Conservation (phyloP, 768 basidiomycete genomes). For the Trametes punicea region DNA sequence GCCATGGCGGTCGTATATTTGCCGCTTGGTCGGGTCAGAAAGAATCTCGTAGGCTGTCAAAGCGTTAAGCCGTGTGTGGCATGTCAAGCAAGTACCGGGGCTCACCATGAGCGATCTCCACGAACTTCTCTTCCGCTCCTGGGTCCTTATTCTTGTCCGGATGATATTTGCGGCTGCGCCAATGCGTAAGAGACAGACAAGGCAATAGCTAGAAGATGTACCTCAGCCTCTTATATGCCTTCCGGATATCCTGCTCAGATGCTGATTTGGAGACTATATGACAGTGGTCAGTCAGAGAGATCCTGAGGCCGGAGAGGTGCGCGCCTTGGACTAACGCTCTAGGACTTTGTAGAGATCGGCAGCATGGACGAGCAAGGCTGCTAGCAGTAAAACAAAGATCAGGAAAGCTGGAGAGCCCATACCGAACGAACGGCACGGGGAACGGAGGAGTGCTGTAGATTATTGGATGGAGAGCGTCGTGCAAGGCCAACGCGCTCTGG, state of each 20-base stretch:
- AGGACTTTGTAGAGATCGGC: slow-evolving; percentile 80
- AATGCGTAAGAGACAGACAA: too few species aligned
- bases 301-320: slow-evolving; percentile 22
- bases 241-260: slow-evolving; percentile 84
- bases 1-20: slow-evolving; percentile 92
- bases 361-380: slow-evolving; percentile 41
- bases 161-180: slow-evolving; percentile 45
- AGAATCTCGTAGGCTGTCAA: slow-evolving; percentile 87
- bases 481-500: not conserved
- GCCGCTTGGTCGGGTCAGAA: slow-evolving; percentile 85
- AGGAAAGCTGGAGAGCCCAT: slow-evolving; percentile 29
- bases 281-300: slow-evolving; percentile 23
- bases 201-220: too few species aligned
- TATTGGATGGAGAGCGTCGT: not conserved
- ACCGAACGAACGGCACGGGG: slow-evolving; percentile 10
- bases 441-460: not conserved
- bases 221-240: slow-evolving; percentile 88
- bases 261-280: slow-evolving; percentile 65
- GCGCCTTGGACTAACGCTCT: slow-evolving; percentile 60
- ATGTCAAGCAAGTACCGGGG: not conserved
- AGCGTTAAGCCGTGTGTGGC: not conserved
- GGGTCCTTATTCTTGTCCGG: slow-evolving; percentile 94
- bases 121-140: slow-evolving; percentile 80
- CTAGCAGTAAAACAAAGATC: slow-evolving; percentile 31
- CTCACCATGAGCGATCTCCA: slow-evolving; percentile 86